Conservation (phyloP, 306 rosid genomes). For the Malus sylvestris region DNA sequence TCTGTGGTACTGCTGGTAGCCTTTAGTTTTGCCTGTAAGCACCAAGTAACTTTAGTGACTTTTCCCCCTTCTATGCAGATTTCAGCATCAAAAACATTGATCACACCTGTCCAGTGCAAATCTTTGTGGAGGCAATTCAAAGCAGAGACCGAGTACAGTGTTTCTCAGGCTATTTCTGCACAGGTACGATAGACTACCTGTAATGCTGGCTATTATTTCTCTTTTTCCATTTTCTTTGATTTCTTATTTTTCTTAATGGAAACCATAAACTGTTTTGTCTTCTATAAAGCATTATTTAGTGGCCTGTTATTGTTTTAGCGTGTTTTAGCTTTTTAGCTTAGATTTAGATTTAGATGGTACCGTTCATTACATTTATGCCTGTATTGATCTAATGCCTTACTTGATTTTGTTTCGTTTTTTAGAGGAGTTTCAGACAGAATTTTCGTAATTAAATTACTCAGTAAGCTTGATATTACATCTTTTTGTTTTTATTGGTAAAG, state of each 20-base stretch:
- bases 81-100: slow-evolving; percentile 61
- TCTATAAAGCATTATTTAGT: background rate
- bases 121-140: slow-evolving; percentile 95
- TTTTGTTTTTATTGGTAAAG: background rate
- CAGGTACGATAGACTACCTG: slow-evolving; percentile 48
- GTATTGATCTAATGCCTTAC: background rate
- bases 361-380: background rate
- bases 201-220: background rate
- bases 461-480: background rate
- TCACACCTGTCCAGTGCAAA: slow-evolving; percentile 96
- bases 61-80: slow-evolving; percentile 37
- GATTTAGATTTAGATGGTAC: background rate
- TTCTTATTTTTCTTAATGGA: background rate
- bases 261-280: background rate
- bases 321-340: background rate
- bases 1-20: slow-evolving; percentile 5
- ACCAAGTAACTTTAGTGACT: slow-evolving; percentile 5
- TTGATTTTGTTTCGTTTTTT: background rate
- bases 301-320: background rate
- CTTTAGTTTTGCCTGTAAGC: slow-evolving; percentile 1
- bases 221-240: background rate
- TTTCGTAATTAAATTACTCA: background rate
- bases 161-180: slow-evolving; percentile 94
- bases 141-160: slow-evolving; percentile 86
- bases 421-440: background rate